A percentile compares a stretch with the other conserved stretches of the same genome.
Conservation (phyloP, 2,329 filamentous ascomycete genomes). For the Arthrobotrys sinensis region DNA sequence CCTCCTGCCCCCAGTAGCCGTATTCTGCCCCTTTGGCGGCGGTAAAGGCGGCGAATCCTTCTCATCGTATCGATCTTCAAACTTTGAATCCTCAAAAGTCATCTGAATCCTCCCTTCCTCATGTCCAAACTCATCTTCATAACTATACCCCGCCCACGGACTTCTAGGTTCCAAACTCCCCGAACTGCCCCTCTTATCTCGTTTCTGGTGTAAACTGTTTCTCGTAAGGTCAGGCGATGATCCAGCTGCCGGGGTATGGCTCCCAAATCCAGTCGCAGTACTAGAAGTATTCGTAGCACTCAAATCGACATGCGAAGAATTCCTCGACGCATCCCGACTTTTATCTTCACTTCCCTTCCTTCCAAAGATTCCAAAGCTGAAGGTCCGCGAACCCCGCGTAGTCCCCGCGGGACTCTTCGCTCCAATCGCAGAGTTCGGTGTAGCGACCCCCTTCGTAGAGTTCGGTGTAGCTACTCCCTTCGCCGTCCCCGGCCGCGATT, state of each 20-base stretch:
- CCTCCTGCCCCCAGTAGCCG: slow-evolving; percentile 20
- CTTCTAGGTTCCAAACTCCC: slow-evolving; percentile 36
- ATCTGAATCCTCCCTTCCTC: slow-evolving; percentile 72
- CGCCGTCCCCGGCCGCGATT: slow-evolving; percentile 66
- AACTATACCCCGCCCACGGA: slow-evolving; percentile 47
- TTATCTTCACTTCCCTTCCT: slow-evolving; percentile 54
- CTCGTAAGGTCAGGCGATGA: slow-evolving; percentile 40
- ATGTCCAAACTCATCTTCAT: slow-evolving; percentile 69
- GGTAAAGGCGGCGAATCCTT: slow-evolving; percentile 70
- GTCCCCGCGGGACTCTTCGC: slow-evolving; percentile 46
- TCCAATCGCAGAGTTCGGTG: slow-evolving; percentile 12
- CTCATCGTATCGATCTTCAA: slow-evolving; percentile 49
- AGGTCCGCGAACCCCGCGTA: slow-evolving; percentile 33
- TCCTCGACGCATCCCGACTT: slow-evolving; percentile 33
- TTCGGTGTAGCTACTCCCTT: slow-evolving; percentile 61
- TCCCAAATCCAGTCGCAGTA: neutral
- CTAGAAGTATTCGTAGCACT: slow-evolving; percentile 2
- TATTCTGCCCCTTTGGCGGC: slow-evolving; percentile 60
- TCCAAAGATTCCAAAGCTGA: slow-evolving; percentile 56
- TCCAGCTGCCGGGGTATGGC: slow-evolving; percentile 29
- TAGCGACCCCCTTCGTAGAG: slow-evolving; percentile 58
- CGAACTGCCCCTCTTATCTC: slow-evolving; percentile 27
- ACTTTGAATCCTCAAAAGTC: slow-evolving; percentile 75
- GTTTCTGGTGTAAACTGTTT: slow-evolving; percentile 53
- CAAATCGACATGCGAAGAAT: slow-evolving; percentile 55